Percentiles rank a stretch among this genome's conserved stretches.
Evolutionary conservation across 1,284 basidiomycete genomes (phyloP).

Genomic region (Marasmius oreades): DNA sequence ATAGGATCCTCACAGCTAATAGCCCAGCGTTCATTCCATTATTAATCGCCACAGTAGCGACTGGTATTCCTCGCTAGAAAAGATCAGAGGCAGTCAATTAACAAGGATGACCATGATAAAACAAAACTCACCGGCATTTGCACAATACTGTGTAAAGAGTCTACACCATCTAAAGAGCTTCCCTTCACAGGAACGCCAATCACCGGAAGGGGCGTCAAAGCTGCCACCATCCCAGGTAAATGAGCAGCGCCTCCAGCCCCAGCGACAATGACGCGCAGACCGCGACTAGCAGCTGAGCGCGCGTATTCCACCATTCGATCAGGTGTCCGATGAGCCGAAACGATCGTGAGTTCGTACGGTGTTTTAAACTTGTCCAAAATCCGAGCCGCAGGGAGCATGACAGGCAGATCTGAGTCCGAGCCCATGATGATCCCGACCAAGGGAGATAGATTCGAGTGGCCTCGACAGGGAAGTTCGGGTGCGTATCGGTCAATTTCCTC

Average conservation of each 20-base stretch:
- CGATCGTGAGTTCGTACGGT: constrained; percentile 94
- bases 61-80: constrained; percentile 88
- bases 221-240: constrained; percentile 97
- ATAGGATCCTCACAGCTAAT: constrained; percentile 87
- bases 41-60: constrained; percentile 97
- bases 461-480: constrained; percentile 39
- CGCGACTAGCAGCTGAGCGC: constrained; percentile 70
- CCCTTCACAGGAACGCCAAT: constrained; percentile 98
- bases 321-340: constrained; percentile 95
- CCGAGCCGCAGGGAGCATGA: constrained; percentile 87
- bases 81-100: constrained; percentile 9
- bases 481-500: constrained; percentile 55
- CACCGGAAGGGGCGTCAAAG: constrained; percentile 90
- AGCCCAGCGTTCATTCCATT: constrained; percentile 94
- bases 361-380: constrained; percentile 82
- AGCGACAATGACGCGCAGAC: constrained; percentile 82
- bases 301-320: constrained; percentile 86
- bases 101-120: constrained; percentile 8
- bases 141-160: constrained; percentile 95
- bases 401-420: constrained; percentile 94
- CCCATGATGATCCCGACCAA: constrained; percentile 98
- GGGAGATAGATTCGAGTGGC: constrained; percentile 66
- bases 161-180: constrained; percentile 91
- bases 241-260: constrained; percentile 98
- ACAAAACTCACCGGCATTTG: constrained; percentile 88